Conservation (phyloP, 1,139 yeast species). For the Candida albicans region DNA sequence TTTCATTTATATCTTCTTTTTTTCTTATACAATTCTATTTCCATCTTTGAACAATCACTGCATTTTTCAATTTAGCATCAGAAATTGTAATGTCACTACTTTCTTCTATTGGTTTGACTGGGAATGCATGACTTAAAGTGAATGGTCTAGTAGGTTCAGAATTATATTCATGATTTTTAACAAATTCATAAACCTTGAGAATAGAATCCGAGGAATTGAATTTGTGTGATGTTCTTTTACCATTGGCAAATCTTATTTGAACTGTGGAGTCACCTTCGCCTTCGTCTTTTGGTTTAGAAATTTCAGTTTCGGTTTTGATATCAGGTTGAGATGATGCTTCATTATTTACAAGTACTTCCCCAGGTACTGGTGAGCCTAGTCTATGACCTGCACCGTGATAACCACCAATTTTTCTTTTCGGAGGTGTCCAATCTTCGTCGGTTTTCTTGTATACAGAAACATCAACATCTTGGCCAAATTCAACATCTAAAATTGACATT, state of each 20-base stretch:
- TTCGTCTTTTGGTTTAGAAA: conserved; percentile 22
- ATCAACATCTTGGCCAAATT: conserved; percentile 93
- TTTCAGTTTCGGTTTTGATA: conserved; percentile 5
- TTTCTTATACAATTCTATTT: conserved; percentile 9
- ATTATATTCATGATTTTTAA: conserved; percentile 46
- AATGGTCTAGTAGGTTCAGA: conserved; percentile 52
- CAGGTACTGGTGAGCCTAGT: conserved; percentile 87
- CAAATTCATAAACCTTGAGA: conserved; percentile 68
- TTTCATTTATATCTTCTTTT: background rate
- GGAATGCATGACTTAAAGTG: conserved; percentile 78
- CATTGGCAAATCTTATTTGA: conserved; percentile 85
- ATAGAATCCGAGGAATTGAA: conserved; percentile 70
- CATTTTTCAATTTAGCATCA: conserved; percentile 75
- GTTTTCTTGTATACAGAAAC: conserved; percentile 79
- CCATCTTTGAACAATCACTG: conserved; percentile 94
- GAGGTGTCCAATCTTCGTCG: conserved; percentile 79
- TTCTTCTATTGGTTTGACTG: conserved; percentile 71
- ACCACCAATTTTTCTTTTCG: conserved; percentile 67
- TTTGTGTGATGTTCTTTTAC: conserved; percentile 63
- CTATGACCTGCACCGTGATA: conserved; percentile 85
- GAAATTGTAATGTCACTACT: conserved; percentile 51
- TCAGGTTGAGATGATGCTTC: conserved; percentile 2
- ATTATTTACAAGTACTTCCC: conserved; percentile 40
- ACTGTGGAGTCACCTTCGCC: conserved; percentile 71
- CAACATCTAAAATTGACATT: conserved; percentile 75